phyloP scores from a whole-genome alignment of 2,329 filamentous ascomycete genomes.

The Ramularia collo-cygni region DNA sequence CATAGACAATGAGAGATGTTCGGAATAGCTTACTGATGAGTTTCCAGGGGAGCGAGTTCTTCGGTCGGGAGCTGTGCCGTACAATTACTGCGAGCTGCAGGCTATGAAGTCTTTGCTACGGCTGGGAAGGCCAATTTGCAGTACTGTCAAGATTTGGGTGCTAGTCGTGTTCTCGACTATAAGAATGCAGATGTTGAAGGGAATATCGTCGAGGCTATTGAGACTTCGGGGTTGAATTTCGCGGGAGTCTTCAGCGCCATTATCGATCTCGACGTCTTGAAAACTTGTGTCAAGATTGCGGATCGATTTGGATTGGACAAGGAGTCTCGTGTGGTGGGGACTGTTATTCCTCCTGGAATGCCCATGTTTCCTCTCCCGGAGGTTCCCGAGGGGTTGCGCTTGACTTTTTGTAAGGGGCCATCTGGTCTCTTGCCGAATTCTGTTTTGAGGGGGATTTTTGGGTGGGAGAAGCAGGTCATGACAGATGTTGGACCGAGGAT shows the following conservation, averaged over 20 bases:
- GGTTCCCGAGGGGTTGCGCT: conserved; percentile 6
- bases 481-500: too few relatives aligned
- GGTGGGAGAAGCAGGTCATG: too few relatives aligned
- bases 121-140: conserved; percentile 40
- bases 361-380: conserved; percentile 5
- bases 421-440: neutral
- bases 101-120: conserved; percentile 42
- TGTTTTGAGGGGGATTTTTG: too few relatives aligned
- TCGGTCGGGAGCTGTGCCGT: conserved; percentile 42
- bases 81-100: conserved; percentile 39
- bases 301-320: conserved; percentile 4
- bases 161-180: conserved; percentile 42
- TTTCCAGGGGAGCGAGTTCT: too few relatives aligned
- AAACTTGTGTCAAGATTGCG: conserved; percentile 6
- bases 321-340: conserved; percentile 8
- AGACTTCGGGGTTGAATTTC: conserved; percentile 18
- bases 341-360: conserved; percentile 10
- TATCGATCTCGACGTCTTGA: conserved; percentile 7
- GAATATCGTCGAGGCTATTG: conserved; percentile 25
- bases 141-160: conserved; percentile 39
- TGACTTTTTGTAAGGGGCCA: conserved; percentile 5
- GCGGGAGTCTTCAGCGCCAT: conserved; percentile 26
- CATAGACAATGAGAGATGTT: too few relatives aligned
- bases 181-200: conserved; percentile 30
- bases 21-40: too few relatives aligned